Conservation (phyloP, 345 rosid species). For the Arabidopsis arenosa region DNA sequence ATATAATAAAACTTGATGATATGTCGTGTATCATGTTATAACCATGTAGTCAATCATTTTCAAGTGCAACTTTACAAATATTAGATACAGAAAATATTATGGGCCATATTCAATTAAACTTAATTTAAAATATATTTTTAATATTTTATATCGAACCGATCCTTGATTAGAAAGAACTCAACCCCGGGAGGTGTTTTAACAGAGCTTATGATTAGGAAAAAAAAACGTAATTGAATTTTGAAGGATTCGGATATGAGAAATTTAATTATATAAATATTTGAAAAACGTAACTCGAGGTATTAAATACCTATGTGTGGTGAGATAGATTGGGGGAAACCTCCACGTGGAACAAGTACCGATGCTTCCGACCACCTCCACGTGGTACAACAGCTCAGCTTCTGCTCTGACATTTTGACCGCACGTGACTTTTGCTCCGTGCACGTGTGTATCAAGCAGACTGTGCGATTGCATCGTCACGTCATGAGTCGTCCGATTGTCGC, state of each 20-base stretch:
- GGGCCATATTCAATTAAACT: slow-evolving; percentile 1
- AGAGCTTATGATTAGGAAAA: no score
- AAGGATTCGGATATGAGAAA: not conserved
- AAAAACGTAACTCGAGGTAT: slow-evolving; percentile 26
- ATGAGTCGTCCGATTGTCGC: slow-evolving; percentile 32
- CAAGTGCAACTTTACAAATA: not conserved
- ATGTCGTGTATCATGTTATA: slow-evolving; percentile 15
- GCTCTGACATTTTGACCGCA: slow-evolving; percentile 45
- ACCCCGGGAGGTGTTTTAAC: not conserved
- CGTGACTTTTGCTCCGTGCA: slow-evolving; percentile 42
- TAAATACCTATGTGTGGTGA: slow-evolving; percentile 7
- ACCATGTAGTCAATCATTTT: slow-evolving; percentile 21
- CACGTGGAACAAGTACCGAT: slow-evolving; percentile 48
- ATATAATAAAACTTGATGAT: not conserved
- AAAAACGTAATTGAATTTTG: not conserved
- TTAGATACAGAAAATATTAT: not conserved
- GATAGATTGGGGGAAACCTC: slow-evolving; percentile 24
- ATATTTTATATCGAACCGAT: not conserved
- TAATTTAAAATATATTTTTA: not conserved
- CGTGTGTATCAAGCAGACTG: slow-evolving; percentile 38
- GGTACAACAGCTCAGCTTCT: slow-evolving; percentile 40
- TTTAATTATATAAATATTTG: not conserved
- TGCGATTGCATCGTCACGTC: slow-evolving; percentile 35
- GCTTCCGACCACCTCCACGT: slow-evolving; percentile 45
- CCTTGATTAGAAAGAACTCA: not conserved